phyloP scores from a whole-genome alignment of 164 flowering plant genomes.

The Vitis labrusca region DNA sequence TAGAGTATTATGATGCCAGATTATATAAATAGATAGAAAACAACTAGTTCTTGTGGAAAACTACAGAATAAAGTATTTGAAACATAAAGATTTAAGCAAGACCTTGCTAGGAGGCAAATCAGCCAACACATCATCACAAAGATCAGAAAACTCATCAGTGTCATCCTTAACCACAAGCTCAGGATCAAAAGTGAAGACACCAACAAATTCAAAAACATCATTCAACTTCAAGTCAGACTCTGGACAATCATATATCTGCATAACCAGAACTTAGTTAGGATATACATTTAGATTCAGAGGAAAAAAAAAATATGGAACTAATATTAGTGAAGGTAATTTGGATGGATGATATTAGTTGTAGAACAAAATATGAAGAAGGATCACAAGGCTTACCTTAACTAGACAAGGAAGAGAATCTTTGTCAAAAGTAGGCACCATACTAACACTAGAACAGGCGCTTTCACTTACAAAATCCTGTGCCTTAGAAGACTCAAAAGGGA shows the following conservation, averaged over 20 bases:
- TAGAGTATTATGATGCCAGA: no score
- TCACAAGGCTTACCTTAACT: constrained; percentile 61
- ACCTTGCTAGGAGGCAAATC: constrained; percentile 71
- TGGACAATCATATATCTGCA: constrained; percentile 79
- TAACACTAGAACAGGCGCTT: constrained; percentile 14
- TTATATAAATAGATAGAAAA: no score
- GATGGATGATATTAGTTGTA: not conserved
- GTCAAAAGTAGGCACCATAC: constrained; percentile 22
- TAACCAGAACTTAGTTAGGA: constrained; percentile 1
- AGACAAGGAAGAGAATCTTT: constrained; percentile 55
- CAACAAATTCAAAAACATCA: constrained; percentile 91
- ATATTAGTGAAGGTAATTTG: no score
- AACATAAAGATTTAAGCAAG: not conserved
- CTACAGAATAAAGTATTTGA: not conserved
- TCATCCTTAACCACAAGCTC: constrained; percentile 42
- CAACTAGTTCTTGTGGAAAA: no score
- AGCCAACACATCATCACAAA: constrained; percentile 47
- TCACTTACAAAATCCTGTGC: constrained; percentile 22
- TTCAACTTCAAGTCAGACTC: constrained; percentile 84
- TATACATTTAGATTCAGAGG: not conserved
- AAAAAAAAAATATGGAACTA: not conserved
- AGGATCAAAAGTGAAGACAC: constrained; percentile 71
- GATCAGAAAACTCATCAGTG: constrained; percentile 34
- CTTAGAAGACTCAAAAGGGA: constrained; percentile 25
- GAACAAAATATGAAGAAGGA: not conserved